Conservation (phyloP, 257 asterid genomes). For the Solanum chiquidenum region DNA sequence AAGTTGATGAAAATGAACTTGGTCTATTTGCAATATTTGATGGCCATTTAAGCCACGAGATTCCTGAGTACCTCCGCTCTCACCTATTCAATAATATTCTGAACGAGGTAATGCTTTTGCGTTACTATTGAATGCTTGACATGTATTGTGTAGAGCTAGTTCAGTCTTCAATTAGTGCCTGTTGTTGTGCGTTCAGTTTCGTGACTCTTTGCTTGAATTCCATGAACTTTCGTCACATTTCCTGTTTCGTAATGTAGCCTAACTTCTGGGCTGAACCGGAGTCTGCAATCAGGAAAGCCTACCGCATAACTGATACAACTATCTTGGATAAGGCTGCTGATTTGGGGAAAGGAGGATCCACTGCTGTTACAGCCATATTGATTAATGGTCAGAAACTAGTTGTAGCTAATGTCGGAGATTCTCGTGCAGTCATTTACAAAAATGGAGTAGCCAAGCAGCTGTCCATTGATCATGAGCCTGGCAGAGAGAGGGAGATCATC, state of each 20-base stretch:
- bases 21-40: slow-evolving; percentile 86
- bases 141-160: background rate
- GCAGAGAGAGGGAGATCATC: slow-evolving; percentile 47
- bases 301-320: slow-evolving; percentile 47
- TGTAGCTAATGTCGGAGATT: slow-evolving; percentile 94
- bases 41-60: slow-evolving; percentile 74
- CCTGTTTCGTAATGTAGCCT: slow-evolving; percentile 28
- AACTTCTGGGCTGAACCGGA: slow-evolving; percentile 79
- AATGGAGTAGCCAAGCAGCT: slow-evolving; percentile 75
- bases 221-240: background rate
- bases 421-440: slow-evolving; percentile 85
- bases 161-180: background rate
- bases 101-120: slow-evolving; percentile 39
- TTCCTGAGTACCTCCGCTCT: slow-evolving; percentile 65
- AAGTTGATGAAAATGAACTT: slow-evolving; percentile 58
- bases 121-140: background rate
- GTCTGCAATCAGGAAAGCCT: slow-evolving; percentile 70
- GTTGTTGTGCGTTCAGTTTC: background rate
- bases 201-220: background rate
- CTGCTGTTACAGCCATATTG: slow-evolving; percentile 88
- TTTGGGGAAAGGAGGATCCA: slow-evolving; percentile 85
- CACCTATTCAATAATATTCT: slow-evolving; percentile 72
- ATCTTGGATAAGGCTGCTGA: slow-evolving; percentile 69
- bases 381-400: slow-evolving; percentile 70
- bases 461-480: slow-evolving; percentile 87